A percentile compares a stretch with the other conserved stretches of the same genome.
These are phyloP conservation scores for Leonotis leonurus DNA, from an alignment of 257 asterid genomes.

Conservation along the genomic window DNA sequence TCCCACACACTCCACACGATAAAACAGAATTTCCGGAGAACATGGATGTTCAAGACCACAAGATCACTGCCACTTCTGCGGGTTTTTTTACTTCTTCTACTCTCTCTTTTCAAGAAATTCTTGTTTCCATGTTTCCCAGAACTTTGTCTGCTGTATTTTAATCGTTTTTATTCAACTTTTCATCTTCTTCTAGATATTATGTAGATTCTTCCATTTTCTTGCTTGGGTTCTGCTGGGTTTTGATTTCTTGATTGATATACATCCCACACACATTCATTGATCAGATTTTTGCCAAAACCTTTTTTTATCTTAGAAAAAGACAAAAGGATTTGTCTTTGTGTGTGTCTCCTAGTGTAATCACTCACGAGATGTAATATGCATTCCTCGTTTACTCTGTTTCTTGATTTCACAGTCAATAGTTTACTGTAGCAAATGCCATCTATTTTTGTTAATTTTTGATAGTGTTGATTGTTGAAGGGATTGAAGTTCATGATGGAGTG, in stretches of 20 bases:
- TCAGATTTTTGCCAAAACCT: background rate
- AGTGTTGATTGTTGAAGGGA: constrained; percentile 42
- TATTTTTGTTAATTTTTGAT: background rate
- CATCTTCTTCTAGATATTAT: constrained; percentile 1
- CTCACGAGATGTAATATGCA: background rate
- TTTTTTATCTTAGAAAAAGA: background rate
- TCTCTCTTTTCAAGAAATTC: background rate
- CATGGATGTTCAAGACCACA: constrained; percentile 31
- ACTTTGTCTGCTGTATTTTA: background rate
- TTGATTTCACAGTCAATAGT: background rate
- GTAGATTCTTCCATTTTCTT: constrained; percentile 8
- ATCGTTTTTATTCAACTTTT: background rate
- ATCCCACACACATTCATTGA: background rate
- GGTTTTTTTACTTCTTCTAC: constrained; percentile 15
- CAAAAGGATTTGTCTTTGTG: background rate
- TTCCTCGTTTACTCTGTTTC: constrained; percentile 4
- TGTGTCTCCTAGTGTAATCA: too few species aligned
- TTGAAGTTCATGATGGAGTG: constrained; percentile 45
- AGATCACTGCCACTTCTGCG: constrained; percentile 19
- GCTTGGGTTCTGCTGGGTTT: constrained; percentile 9
- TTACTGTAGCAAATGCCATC: background rate
- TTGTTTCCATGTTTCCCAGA: background rate
- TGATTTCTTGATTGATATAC: background rate
- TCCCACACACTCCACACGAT: constrained; percentile 13
- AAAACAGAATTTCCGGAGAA: background rate